Evolutionary conservation across 2,329 filamentous ascomycete genomes (phyloP).

Genomic region (Tolypocladium guangdongense): DNA sequence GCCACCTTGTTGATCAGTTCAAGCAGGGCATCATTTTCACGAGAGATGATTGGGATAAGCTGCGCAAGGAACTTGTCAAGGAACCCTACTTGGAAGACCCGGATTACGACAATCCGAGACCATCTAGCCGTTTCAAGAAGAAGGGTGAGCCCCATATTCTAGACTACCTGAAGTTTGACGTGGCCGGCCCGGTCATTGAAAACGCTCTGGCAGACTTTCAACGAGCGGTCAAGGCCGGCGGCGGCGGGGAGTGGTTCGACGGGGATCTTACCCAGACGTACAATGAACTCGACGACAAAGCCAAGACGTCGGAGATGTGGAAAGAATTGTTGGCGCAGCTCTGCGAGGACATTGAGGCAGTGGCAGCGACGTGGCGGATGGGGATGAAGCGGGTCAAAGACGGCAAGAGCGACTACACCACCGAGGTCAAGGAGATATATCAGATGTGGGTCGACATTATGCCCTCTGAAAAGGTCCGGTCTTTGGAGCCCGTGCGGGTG

Average conservation of each 20-base stretch:
- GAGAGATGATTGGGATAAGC: conserved; percentile 24
- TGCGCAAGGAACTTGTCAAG: conserved; percentile 19
- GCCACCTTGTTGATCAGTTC: conserved; percentile 44
- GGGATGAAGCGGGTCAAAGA: conserved; percentile 3
- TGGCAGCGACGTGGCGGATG: conserved; percentile 24
- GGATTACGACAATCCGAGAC: conserved; percentile 30
- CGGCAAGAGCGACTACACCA: conserved; percentile 8
- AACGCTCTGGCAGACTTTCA: conserved; percentile 23
- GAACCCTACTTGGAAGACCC: conserved; percentile 22
- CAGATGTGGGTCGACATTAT: conserved; percentile 31
- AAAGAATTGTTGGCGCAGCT: conserved; percentile 22
- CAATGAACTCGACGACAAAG: conserved; percentile 21
- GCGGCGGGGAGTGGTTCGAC: conserved; percentile 1
- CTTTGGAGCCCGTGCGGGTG: conserved; percentile 13
- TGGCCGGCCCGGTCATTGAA: conserved; percentile 33
- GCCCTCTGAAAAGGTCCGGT: conserved; percentile 16
- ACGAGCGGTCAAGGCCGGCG: conserved; percentile 5
- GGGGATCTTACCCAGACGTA: conserved; percentile 10
- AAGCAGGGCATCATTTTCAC: conserved; percentile 45
- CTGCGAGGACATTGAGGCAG: conserved; percentile 16
- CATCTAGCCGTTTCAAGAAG: conserved; percentile 8
- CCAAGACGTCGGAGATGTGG: conserved; percentile 14
- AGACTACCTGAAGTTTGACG: conserved; percentile 48
- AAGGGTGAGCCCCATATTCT: conserved; percentile 38
- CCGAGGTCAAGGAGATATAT: conserved; percentile 24